A percentile compares a stretch with the other conserved stretches of the same genome.
Conservation (phyloP, 768 basidiomycete genomes). For the Mycena olivaceomarginata region DNA sequence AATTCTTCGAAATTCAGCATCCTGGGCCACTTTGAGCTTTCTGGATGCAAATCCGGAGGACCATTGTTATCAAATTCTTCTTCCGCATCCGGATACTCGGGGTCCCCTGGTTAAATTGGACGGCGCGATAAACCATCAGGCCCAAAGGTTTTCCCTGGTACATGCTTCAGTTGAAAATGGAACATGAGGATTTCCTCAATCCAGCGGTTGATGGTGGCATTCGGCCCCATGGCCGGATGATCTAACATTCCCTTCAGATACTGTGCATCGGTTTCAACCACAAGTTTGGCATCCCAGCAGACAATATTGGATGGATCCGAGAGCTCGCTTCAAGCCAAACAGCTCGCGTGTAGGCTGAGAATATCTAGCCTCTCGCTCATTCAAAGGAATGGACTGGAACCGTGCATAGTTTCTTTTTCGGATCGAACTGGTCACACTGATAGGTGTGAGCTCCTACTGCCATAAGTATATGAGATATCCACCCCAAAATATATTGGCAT, state of each 20-base stretch:
- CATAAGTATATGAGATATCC: neutral
- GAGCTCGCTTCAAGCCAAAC: neutral
- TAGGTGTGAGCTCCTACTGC: neutral
- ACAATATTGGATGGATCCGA: neutral
- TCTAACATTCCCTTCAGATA: conserved; percentile 19
- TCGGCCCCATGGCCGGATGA: conserved; percentile 51
- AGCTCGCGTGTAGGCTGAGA: neutral
- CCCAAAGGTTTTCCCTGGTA: neutral
- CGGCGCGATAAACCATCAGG: neutral
- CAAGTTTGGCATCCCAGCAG: too few relatives aligned
- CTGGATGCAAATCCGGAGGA: neutral
- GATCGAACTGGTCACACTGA: neutral
- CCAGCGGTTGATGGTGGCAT: conserved; percentile 53
- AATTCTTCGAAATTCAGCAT: neutral
- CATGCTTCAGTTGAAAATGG: neutral
- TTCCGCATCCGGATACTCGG: neutral
- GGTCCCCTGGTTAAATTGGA: neutral
- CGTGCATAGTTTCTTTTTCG: conserved; percentile 1
- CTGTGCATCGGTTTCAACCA: too few relatives aligned
- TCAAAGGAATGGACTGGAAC: neutral
- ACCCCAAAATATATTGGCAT: neutral
- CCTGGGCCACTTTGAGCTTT: neutral
- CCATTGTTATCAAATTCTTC: neutral
- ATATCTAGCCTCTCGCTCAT: neutral
- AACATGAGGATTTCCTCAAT: conserved; percentile 40